Evolutionary conservation across 1,284 basidiomycete genomes (phyloP).

Genomic region (Marasmius tenuissimus): DNA sequence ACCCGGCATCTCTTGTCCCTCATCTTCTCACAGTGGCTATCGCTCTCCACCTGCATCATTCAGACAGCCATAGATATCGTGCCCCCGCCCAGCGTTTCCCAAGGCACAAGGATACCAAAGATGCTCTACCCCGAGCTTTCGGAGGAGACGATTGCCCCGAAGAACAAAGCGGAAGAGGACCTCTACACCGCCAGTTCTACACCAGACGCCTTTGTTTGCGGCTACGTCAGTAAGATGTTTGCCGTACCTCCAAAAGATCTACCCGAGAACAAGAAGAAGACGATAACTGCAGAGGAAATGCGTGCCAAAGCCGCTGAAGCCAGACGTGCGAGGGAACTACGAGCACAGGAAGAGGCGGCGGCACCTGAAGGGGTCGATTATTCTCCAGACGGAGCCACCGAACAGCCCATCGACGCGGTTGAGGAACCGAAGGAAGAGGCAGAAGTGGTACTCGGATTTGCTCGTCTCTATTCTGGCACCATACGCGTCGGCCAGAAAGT

Average conservation of each 20-base stretch:
- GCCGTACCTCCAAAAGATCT: conserved; percentile 80
- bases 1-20: conserved; percentile 79
- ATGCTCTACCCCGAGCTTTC: conserved; percentile 88
- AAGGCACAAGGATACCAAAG: conserved; percentile 83
- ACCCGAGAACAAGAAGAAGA: conserved; percentile 81
- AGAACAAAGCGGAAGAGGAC: conserved; percentile 80
- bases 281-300: conserved; percentile 88
- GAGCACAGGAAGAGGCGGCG: conserved; percentile 10
- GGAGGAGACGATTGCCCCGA: conserved; percentile 57
- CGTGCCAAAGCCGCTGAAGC: conserved; percentile 65
- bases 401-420: conserved; percentile 19
- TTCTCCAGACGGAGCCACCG: conserved; percentile 17
- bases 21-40: conserved; percentile 96
- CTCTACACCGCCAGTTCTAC: conserved; percentile 76
- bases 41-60: conserved; percentile 91
- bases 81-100: conserved; percentile 84
- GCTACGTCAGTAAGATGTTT: conserved; percentile 99
- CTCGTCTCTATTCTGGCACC: conserved; percentile 90
- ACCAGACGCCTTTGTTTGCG: conserved; percentile 65
- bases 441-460: conserved; percentile 88
- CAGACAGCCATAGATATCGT: conserved; percentile 92
- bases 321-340: conserved; percentile 45
- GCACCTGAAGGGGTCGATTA: conserved; percentile 16
- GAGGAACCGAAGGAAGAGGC: conserved; percentile 28
- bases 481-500: conserved; percentile 69